These are phyloP conservation scores for Skeletonema marinoi DNA, from an alignment of 108 stramenopile genomes.

Conservation along the genomic window DNA sequence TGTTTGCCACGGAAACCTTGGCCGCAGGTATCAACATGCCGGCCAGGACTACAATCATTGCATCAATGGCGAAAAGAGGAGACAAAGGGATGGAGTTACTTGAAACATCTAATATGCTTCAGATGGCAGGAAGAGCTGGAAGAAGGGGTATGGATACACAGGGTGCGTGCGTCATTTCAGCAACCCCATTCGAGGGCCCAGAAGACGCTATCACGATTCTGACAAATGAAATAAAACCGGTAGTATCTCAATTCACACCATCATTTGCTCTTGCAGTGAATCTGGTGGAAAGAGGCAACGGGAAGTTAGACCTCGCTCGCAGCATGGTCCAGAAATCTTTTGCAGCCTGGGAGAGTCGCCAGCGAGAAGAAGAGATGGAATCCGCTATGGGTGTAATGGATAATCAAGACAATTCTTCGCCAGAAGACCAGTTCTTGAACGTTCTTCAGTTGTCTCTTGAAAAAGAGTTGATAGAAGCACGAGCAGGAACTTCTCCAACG, in stretches of 20 bases:
- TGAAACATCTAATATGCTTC: constrained; percentile 80
- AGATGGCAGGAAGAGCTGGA: constrained; percentile 92
- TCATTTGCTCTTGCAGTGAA: constrained; percentile 82
- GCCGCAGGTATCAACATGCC: constrained; percentile 94
- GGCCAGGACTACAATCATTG: constrained; percentile 87
- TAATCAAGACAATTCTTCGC: constrained; percentile 29
- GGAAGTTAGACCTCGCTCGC: constrained; percentile 72
- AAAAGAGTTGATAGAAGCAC: constrained; percentile 49
- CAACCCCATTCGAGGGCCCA: constrained; percentile 77
- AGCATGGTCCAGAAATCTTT: constrained; percentile 78
- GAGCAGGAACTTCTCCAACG: constrained; percentile 36
- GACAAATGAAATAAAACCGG: constrained; percentile 72
- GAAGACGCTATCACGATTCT: constrained; percentile 73
- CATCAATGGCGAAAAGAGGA: constrained; percentile 84
- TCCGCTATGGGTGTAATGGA: constrained; percentile 22
- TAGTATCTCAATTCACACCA: constrained; percentile 79
- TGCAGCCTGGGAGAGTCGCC: constrained; percentile 69
- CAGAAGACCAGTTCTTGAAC: constrained; percentile 68
- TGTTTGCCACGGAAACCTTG: constrained; percentile 95
- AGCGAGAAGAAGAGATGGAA: constrained; percentile 51
- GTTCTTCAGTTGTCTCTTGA: constrained; percentile 32
- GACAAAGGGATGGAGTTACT: constrained; percentile 67
- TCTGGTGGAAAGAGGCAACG: constrained; percentile 67
- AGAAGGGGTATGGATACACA: constrained; percentile 78
- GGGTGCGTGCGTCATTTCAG: constrained; percentile 78